Evolutionary conservation across 2,329 filamentous ascomycete genomes (phyloP), one percentile per base, ranked within the genome.

Genomic region (Pseudocercospora ulei): DNA sequence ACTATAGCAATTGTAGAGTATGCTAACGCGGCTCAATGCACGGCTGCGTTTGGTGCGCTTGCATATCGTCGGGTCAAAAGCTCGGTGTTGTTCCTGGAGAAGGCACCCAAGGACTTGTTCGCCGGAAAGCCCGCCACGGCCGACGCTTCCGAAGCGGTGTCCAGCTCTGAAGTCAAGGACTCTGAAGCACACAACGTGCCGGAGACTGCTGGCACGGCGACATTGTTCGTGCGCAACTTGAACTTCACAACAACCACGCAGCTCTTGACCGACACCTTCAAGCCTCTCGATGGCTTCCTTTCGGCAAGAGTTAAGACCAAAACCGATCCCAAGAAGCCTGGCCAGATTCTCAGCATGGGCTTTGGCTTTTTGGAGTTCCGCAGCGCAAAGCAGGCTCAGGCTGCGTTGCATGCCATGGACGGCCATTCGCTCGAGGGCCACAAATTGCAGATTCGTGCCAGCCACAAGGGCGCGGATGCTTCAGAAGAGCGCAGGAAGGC

Each of bases 1-100:
- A 93, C 87, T 38, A 93, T 94, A 56, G 90, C 90, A 17, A 88
- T 98, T 59, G 79, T 93, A 14, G 84, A 95, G 58, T 95, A 88
- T 57, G 71, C 75, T 2, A 79, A 87, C 52, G 69, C 82, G 5
- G 76, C 79, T 19, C 77, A 93, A 57, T 86, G 83, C 36, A 82
- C 84, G 58, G 71, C 79, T 43, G 90, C 90, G 2, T 94, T 95
- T 65, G 75, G 75, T 47, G 78, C 79, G 49, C 68, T 96, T 40
- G 84, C 88, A 1, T 96, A 96, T 63, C 78, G 85, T 43, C 84
- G 87, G 55, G 73, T 98, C 58, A 88, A 88, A 60, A 86, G 88
- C 58, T 90, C 83, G 1, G 80, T 94, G 17, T 68, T 98, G 26
- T 95, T 93, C 59, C 69, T 98, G 35, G 90, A 98, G 60, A 95